phyloP scores from a whole-genome alignment of 129 eudicot species.

The Erigeron canadensis region DNA sequence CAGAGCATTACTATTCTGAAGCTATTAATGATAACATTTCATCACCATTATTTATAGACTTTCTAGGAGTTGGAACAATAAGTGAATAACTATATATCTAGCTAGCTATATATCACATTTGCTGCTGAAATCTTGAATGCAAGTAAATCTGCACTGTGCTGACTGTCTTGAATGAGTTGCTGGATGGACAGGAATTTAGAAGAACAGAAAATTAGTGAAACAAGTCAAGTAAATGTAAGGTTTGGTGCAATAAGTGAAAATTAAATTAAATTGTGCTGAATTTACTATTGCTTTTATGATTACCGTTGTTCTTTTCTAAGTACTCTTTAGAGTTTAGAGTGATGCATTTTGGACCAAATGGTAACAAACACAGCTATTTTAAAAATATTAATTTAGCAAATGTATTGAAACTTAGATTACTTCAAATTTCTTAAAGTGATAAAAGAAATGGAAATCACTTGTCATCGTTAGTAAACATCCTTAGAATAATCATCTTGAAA shows the following conservation, averaged over 20 bases:
- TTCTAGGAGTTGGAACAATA: slow-evolving; percentile 97
- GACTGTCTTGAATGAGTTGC: slow-evolving; percentile 24
- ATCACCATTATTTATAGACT: slow-evolving; percentile 87
- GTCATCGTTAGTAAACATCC: too few relatives aligned
- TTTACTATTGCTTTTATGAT: slow-evolving; percentile 7
- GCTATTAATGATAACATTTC: slow-evolving; percentile 34
- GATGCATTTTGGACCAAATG: too few relatives aligned
- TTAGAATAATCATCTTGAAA: too few relatives aligned
- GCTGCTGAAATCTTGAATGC: neutral
- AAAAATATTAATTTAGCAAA: too few relatives aligned
- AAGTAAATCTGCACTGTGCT: slow-evolving; percentile 31
- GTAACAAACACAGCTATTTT: too few relatives aligned
- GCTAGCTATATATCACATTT: slow-evolving; percentile 2
- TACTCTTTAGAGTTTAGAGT: neutral
- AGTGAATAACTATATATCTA: slow-evolving; percentile 37
- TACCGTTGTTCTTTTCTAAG: neutral
- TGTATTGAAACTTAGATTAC: too few relatives aligned
- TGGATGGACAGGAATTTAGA: slow-evolving; percentile 22
- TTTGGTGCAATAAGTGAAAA: slow-evolving; percentile 23
- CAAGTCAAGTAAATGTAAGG: neutral
- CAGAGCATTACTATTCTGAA: slow-evolving; percentile 31
- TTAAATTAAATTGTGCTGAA: neutral
- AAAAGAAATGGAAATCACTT: too few relatives aligned
- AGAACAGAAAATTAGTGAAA: neutral
- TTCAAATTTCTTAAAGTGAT: too few relatives aligned